phyloP scores from a whole-genome alignment of 495 filamentous ascomycete species.

The Hypoxylon cercidicola region DNA sequence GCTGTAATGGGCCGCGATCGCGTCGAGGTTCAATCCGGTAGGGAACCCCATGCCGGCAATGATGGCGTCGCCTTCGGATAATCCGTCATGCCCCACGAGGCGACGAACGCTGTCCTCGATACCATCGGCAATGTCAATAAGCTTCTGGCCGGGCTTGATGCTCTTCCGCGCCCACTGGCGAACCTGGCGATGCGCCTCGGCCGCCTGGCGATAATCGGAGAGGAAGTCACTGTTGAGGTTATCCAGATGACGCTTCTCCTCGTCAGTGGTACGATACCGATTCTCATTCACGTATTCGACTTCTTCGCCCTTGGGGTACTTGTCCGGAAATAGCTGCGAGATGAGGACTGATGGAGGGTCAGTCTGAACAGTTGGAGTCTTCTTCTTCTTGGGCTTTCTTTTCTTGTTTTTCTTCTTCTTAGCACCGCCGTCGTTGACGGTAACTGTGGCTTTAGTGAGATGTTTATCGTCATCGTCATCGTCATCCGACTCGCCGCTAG shows the following conservation, averaged over 20 bases:
- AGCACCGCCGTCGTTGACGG: conserved; percentile 25
- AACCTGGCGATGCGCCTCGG: conserved; percentile 89
- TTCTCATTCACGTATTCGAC: conserved; percentile 82
- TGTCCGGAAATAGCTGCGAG: conserved; percentile 78
- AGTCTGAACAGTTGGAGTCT: conserved; percentile 75
- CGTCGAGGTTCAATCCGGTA: conserved; percentile 84
- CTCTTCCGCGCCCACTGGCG: conserved; percentile 82
- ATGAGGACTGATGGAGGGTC: conserved; percentile 79
- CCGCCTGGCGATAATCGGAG: conserved; percentile 84
- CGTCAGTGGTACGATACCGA: conserved; percentile 80
- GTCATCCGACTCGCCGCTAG: no score
- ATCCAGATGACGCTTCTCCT: conserved; percentile 88
- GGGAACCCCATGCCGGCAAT: conserved; percentile 90
- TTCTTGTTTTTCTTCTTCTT: conserved; percentile 74
- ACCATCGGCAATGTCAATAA: conserved; percentile 84
- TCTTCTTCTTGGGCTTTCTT: conserved; percentile 88
- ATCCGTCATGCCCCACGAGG: conserved; percentile 77
- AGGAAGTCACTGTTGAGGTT: conserved; percentile 86
- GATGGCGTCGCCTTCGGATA: conserved; percentile 81
- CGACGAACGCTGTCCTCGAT: conserved; percentile 88
- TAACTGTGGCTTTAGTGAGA: no score
- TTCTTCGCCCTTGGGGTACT: conserved; percentile 84
- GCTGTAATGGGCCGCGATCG: conserved; percentile 89
- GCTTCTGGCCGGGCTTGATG: conserved; percentile 81
- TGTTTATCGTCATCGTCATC: no score